Conservation (phyloP, 192 early-diverging fungal genomes). For the Linnemannia schmuckeri region DNA sequence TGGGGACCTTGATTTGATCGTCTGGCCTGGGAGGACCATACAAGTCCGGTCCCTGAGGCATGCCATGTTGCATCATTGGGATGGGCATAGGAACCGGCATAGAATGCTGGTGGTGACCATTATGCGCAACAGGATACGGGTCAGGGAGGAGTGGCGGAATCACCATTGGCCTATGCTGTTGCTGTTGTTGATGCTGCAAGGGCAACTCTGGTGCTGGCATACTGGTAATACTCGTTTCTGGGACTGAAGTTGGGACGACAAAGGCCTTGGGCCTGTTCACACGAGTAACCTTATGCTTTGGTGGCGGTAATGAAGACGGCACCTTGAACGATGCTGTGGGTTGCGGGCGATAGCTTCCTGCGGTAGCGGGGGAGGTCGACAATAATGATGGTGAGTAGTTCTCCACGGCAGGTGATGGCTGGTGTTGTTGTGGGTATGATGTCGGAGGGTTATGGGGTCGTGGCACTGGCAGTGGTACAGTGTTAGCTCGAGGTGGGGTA, state of each 20-base stretch:
- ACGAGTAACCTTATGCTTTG: constrained; percentile 37
- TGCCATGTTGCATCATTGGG: background rate
- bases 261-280: constrained; percentile 45
- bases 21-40: background rate
- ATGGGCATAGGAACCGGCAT: background rate
- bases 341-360: background rate
- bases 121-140: background rate
- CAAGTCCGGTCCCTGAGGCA: background rate
- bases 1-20: constrained; percentile 12
- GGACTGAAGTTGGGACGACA: constrained; percentile 9
- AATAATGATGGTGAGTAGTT: background rate
- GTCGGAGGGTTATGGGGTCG: background rate
- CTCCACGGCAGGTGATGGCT: background rate
- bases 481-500: constrained; percentile 20
- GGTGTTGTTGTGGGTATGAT: background rate
- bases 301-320: constrained; percentile 23
- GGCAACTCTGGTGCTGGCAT: background rate
- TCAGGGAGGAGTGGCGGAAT: constrained; percentile 1
- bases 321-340: background rate
- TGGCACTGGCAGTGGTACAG: constrained; percentile 13
- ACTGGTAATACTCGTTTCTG: background rate
- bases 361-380: background rate
- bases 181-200: background rate
- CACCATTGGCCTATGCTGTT: background rate
- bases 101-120: background rate